These are phyloP conservation scores for Quercus glauca DNA, from an alignment of 306 rosid genomes.

Conservation along the genomic window DNA sequence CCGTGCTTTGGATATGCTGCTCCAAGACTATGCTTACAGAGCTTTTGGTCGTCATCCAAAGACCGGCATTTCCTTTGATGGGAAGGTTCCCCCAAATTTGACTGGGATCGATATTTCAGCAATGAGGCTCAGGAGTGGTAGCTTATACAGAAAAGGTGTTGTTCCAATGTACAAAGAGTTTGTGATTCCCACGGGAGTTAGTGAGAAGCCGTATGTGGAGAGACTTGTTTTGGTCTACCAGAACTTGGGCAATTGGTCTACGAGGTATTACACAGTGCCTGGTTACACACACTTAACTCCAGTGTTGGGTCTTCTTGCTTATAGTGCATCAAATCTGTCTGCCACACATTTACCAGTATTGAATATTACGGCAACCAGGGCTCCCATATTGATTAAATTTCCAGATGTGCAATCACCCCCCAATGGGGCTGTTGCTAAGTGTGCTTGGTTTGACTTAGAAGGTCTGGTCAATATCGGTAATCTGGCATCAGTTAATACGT, in stretches of 20 bases:
- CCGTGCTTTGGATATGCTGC: conserved; percentile 41
- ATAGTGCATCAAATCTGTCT: conserved; percentile 55
- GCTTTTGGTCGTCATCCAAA: conserved; percentile 45
- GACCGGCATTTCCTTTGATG: conserved; percentile 53
- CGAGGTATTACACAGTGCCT: conserved; percentile 50
- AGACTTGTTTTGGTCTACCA: conserved; percentile 94
- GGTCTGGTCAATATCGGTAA: conserved; percentile 58
- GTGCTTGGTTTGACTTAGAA: conserved; percentile 58
- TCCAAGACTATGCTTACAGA: conserved; percentile 56
- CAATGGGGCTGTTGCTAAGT: conserved; percentile 44
- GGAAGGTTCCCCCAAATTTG: conserved; percentile 47
- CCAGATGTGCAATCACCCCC: conserved; percentile 44
- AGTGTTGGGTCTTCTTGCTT: conserved; percentile 81
- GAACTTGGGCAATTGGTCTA: conserved; percentile 67
- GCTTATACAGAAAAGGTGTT: conserved; percentile 70
- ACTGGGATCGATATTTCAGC: conserved; percentile 48
- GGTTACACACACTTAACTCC: conserved; percentile 75
- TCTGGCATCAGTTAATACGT: conserved; percentile 45
- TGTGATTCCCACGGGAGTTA: conserved; percentile 47
- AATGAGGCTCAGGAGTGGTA: conserved; percentile 79
- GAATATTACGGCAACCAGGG: conserved; percentile 33
- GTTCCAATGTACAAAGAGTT: conserved; percentile 57
- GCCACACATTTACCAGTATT: conserved; percentile 54
- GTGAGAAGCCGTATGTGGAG: conserved; percentile 58
- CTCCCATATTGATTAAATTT: conserved; percentile 59